phyloP scores from a whole-genome alignment of 768 basidiomycete genomes.

The Amanita exitialis region DNA sequence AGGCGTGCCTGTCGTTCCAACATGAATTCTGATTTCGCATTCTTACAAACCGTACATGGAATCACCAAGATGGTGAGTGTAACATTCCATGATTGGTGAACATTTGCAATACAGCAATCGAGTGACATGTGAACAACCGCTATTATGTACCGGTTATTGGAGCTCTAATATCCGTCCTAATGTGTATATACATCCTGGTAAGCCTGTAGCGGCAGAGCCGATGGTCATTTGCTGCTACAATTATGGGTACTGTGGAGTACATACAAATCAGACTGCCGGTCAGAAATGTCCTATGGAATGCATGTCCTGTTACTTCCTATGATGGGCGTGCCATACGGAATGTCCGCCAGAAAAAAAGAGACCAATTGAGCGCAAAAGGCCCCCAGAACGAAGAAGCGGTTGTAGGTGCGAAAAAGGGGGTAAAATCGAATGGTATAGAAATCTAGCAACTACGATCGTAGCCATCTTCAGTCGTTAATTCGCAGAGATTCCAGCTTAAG shows the following conservation, averaged over 20 bases:
- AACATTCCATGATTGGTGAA: not conserved
- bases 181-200: too few species aligned
- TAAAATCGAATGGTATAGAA: conserved; percentile 1
- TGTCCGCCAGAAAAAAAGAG: not conserved
- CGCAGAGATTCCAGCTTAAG: conserved; percentile 4
- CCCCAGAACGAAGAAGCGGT: not conserved
- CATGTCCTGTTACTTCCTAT: too few species aligned
- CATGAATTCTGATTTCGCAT: not conserved
- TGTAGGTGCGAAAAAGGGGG: not conserved
- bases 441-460: not conserved
- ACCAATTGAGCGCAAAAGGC: not conserved
- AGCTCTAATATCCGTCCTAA: too few species aligned
- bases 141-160: too few species aligned
- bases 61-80: not conserved
- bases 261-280: too few species aligned
- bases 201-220: too few species aligned
- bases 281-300: too few species aligned
- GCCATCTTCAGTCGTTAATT: conserved; percentile 12
- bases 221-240: too few species aligned
- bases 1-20: not conserved
- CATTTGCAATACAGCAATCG: too few species aligned
- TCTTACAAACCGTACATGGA: not conserved
- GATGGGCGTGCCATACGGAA: not conserved
- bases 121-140: too few species aligned
- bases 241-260: too few species aligned